Conservation (phyloP, 768 basidiomycete species). For the Kockovaella imperatae region DNA sequence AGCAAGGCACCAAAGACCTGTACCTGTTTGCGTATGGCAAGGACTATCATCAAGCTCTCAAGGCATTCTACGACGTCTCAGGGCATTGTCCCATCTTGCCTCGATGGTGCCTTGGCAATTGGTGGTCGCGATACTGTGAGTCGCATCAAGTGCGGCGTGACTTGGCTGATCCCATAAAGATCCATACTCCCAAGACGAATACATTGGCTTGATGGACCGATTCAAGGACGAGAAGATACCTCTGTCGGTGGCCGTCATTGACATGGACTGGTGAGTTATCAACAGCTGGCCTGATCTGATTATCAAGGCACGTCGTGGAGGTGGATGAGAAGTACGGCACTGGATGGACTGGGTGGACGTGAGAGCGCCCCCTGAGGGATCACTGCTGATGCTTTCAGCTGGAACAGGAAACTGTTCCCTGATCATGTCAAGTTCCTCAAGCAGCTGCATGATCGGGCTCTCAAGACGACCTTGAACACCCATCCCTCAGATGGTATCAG, state of each 20-base stretch:
- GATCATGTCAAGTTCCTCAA: conserved; percentile 26
- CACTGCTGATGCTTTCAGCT: conserved; percentile 9
- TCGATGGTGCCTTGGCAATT: conserved; percentile 26
- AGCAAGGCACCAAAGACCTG: conserved; percentile 7
- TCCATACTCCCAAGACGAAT: conserved; percentile 18
- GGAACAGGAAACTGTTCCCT: conserved; percentile 28
- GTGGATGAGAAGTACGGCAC: conserved; percentile 13
- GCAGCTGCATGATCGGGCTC: conserved; percentile 17
- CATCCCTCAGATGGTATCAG: conserved; percentile 29
- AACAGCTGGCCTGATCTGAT: background rate
- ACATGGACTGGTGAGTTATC: conserved; percentile 27
- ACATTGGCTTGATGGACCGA: conserved; percentile 22
- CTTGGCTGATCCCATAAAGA: background rate
- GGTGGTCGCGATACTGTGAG: conserved; percentile 30
- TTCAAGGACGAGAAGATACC: conserved; percentile 26
- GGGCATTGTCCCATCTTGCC: conserved; percentile 19
- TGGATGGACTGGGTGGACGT: conserved; percentile 32
- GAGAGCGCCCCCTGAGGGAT: background rate
- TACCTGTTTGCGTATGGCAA: conserved; percentile 26
- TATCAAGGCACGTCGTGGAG: conserved; percentile 15
- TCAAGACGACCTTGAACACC: conserved; percentile 22
- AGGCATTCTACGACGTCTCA: conserved; percentile 16
- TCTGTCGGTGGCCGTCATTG: conserved; percentile 22
- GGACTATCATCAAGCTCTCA: conserved; percentile 19
- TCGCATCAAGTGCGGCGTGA: background rate